phyloP scores from a whole-genome alignment of 208 protist genomes.

The Borovskyia barvae region DNA sequence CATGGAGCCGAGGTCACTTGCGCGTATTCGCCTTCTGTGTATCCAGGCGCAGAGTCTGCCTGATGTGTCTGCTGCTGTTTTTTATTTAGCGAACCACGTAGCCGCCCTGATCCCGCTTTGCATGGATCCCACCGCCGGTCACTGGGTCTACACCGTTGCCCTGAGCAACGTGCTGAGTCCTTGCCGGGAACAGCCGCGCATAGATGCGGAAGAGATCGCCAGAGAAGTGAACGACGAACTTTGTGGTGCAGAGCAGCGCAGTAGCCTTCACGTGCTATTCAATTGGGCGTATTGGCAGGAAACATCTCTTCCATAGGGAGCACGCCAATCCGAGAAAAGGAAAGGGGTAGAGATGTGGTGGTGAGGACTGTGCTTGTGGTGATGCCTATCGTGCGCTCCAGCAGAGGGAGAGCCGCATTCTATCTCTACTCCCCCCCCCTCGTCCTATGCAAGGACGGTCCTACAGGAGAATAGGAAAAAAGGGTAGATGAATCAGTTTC shows the following conservation, averaged over 20 bases:
- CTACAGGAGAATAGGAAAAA: too few relatives aligned
- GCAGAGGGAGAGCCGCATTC: too few relatives aligned
- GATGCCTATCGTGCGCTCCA: too few relatives aligned
- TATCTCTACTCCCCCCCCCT: too few relatives aligned
- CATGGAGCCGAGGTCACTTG: conserved; percentile 38
- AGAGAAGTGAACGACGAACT: conserved; percentile 70
- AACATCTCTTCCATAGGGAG: too few relatives aligned
- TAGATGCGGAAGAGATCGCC: conserved; percentile 32
- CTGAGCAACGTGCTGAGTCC: conserved; percentile 23
- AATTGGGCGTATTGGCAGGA: conserved; percentile 70
- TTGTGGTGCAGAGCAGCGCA: conserved; percentile 30
- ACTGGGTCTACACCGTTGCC: conserved; percentile 28
- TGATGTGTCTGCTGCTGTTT: conserved; percentile 17
- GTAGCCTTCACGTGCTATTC: conserved; percentile 59
- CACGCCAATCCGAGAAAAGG: too few relatives aligned
- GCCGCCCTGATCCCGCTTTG: conserved; percentile 45
- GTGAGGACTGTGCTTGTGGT: too few relatives aligned
- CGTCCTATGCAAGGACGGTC: too few relatives aligned
- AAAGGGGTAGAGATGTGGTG: too few relatives aligned
- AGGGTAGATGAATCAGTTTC: too few relatives aligned
- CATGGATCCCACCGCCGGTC: conserved; percentile 23
- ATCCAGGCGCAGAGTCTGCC: conserved; percentile 44
- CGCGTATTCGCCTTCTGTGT: conserved; percentile 56
- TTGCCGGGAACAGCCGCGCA: conserved; percentile 1
- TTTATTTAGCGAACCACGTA: conserved; percentile 42